A percentile compares a stretch with the other conserved stretches of the same genome.
Conservation (phyloP, 129 eudicot genomes). For the Centaurea solstitialis region DNA sequence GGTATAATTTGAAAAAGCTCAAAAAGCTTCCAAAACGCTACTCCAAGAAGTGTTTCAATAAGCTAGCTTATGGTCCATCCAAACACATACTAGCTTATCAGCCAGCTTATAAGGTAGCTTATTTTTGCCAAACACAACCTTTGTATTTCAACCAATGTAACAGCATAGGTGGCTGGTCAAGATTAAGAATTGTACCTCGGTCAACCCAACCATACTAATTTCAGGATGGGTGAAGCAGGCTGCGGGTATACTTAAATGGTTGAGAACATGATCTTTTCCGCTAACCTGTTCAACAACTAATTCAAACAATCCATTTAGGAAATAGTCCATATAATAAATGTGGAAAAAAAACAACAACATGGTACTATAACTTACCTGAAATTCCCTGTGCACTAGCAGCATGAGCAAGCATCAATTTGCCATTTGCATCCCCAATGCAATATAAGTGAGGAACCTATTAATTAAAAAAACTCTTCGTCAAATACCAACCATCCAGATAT, state of each 20-base stretch:
- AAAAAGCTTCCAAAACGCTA: no score
- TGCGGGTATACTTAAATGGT: constrained; percentile 90
- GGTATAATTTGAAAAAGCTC: no score
- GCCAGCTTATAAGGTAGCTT: no score
- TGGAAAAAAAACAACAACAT: background rate
- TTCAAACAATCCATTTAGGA: background rate
- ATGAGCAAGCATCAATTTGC: constrained; percentile 98
- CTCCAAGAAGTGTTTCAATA: no score
- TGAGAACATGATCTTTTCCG: constrained; percentile 88
- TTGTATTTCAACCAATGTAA: no score
- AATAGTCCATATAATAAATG: background rate
- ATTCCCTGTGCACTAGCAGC: constrained; percentile 99
- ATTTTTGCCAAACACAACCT: no score
- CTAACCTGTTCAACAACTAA: constrained; percentile 93
- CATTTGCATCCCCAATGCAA: constrained; percentile 99
- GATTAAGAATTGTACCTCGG: constrained; percentile 56
- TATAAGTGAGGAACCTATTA: constrained; percentile 85
- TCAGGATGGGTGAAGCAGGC: constrained; percentile 99
- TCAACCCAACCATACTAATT: constrained; percentile 96
- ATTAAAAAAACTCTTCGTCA: constrained; percentile 18
- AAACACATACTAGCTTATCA: no score
- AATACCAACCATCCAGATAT: constrained; percentile 1
- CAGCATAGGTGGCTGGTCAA: no score
- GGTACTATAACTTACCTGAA: constrained; percentile 53
- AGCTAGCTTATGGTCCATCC: no score